Evolutionary conservation across 1,284 basidiomycete genomes (phyloP).

Genomic region (Cyathus olla): DNA sequence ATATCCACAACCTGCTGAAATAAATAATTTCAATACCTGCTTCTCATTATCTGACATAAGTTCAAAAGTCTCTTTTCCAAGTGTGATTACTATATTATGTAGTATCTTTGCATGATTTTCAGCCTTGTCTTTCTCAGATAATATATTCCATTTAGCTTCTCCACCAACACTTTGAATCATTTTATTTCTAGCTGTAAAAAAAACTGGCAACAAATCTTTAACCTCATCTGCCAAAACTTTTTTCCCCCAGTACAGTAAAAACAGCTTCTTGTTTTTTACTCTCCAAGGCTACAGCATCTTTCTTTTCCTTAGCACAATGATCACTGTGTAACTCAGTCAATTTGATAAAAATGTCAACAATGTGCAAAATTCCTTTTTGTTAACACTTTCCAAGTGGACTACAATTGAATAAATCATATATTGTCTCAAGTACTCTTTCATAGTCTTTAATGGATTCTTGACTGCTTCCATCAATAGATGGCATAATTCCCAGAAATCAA

Average conservation of each 20-base stretch:
- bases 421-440: constrained; percentile 9
- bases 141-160: background rate
- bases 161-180: background rate
- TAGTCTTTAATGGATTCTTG: constrained; percentile 21
- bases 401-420: constrained; percentile 18
- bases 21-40: background rate
- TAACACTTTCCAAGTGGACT: constrained; percentile 16
- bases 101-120: background rate
- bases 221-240: background rate
- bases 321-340: constrained; percentile 18
- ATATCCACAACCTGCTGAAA: background rate
- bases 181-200: background rate
- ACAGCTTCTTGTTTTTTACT: background rate
- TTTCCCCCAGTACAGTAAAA: background rate
- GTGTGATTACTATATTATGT: background rate
- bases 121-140: background rate
- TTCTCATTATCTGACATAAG: background rate
- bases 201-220: background rate
- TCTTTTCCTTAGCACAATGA: constrained; percentile 26
- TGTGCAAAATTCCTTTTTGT: background rate
- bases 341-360: constrained; percentile 18
- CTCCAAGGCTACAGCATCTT: constrained; percentile 6
- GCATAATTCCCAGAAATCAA: constrained; percentile 10
- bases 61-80: background rate
- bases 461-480: constrained; percentile 18